Evolutionary conservation across 1,139 yeast species (phyloP).

Genomic region (Saccharomycopsis crataegensis): DNA sequence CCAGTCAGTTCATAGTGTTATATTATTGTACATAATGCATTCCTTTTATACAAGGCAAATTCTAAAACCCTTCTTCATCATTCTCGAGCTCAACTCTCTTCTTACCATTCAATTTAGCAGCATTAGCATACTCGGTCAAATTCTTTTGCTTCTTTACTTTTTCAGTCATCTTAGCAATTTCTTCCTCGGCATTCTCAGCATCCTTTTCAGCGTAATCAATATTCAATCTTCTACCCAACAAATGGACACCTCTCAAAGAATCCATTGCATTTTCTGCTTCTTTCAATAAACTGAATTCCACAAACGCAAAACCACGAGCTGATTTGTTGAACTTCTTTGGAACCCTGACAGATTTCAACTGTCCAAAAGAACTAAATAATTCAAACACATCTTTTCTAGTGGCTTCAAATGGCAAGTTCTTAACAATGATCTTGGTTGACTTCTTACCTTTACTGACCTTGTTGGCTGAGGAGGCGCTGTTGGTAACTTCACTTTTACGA

Average conservation of each 20-base stretch:
- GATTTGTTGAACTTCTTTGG: slow-evolving; percentile 94
- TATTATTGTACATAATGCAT: too few relatives aligned
- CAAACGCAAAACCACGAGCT: slow-evolving; percentile 97
- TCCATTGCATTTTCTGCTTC: slow-evolving; percentile 97
- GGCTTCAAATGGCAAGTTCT: slow-evolving; percentile 96
- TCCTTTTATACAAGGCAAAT: too few relatives aligned
- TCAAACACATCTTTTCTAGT: slow-evolving; percentile 86
- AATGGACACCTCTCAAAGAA: slow-evolving; percentile 91
- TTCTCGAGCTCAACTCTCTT: slow-evolving; percentile 59
- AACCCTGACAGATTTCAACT: slow-evolving; percentile 86
- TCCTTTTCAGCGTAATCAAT: slow-evolving; percentile 89
- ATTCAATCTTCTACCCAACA: slow-evolving; percentile 91
- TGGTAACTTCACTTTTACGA: slow-evolving; percentile 42
- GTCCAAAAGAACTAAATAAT: slow-evolving; percentile 89
- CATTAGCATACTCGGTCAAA: slow-evolving; percentile 31
- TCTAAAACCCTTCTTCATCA: background rate
- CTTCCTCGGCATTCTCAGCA: slow-evolving; percentile 78
- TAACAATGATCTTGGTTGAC: slow-evolving; percentile 76
- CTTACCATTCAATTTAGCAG: slow-evolving; percentile 67
- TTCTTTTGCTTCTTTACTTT: slow-evolving; percentile 76
- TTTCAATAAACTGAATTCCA: slow-evolving; percentile 78
- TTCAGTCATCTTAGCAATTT: slow-evolving; percentile 81
- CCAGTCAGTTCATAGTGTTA: too few relatives aligned
- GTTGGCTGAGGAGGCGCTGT: slow-evolving; percentile 20
- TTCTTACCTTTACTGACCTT: slow-evolving; percentile 26